Percentiles rank a stretch among this genome's conserved stretches.
Conservation (phyloP, 495 filamentous ascomycete species). For the Penicillium longicatenatum region DNA sequence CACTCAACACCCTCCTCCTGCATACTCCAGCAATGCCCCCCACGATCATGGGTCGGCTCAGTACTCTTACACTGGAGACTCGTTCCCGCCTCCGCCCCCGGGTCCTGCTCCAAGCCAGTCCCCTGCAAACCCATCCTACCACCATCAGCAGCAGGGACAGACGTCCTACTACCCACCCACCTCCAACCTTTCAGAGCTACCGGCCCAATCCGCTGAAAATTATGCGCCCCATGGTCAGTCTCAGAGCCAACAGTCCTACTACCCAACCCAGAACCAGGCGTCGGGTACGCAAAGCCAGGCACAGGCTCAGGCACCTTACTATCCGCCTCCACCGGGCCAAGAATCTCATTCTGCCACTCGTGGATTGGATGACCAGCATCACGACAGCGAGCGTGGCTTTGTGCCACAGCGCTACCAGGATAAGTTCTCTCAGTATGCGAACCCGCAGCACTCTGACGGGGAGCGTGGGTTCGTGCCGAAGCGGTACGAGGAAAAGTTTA, state of each 20-base stretch:
- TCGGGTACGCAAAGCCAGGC: conserved; percentile 12
- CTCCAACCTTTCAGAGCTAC: background rate
- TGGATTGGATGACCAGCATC: conserved; percentile 39
- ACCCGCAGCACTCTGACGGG: conserved; percentile 15
- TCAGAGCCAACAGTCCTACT: conserved; percentile 22
- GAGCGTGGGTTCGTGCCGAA: conserved; percentile 34
- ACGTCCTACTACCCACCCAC: conserved; percentile 13
- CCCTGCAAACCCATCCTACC: conserved; percentile 31
- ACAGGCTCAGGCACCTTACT: conserved; percentile 25
- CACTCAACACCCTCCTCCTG: conserved; percentile 2
- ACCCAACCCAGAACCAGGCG: conserved; percentile 15
- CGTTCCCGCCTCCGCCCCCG: conserved; percentile 49
- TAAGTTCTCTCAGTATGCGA: conserved; percentile 38
- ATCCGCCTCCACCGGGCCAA: conserved; percentile 42
- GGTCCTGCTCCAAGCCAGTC: conserved; percentile 33
- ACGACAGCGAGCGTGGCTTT: conserved; percentile 36
- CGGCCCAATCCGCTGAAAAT: conserved; percentile 8
- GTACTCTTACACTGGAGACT: conserved; percentile 43
- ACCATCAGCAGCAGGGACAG: conserved; percentile 18
- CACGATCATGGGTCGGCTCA: conserved; percentile 16
- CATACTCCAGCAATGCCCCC: conserved; percentile 5
- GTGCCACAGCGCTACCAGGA: conserved; percentile 33
- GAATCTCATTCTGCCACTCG: conserved; percentile 40
- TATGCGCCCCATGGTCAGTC: conserved; percentile 16
- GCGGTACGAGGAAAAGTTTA: conserved; percentile 40